Evolutionary conservation across 345 rosid genomes (phyloP), one percentile per base, ranked within the genome.

Genomic region (Gossypium mustelinum): DNA sequence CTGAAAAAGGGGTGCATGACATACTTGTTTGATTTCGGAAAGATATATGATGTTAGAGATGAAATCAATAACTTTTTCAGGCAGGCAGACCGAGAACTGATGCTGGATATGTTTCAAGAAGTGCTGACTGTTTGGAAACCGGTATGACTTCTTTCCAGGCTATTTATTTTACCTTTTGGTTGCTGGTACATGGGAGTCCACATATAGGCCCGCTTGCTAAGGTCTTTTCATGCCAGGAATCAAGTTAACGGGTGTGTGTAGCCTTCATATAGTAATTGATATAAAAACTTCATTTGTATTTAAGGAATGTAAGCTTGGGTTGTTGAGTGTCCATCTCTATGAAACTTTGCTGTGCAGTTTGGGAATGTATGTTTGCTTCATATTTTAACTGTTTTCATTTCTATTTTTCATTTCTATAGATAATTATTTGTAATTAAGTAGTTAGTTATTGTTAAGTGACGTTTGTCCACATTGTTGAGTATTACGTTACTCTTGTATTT

Each of bases 91-190:
- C 78, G 94, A 51, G 97, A 90, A 27, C 79, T 94, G 83, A 87
- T 87, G 91, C 80, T 88, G 66, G 97, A 94, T 78, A 90, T 94
- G 94, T 94, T 94, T 70, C 95, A 92, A 73, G 97, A 92, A 80
- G 91, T 92, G 68, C 91, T 94, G 47, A 78, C 90, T 0, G 91
- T 83, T 17, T 89, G 97, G 97, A 92, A 87, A 82, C 97, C 90
- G 0, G 67, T 86, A 11, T 94, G 75, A 79, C 43, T 61, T 9
- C 22, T 5, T 12, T 16, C 59, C 0, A 8, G 18, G 27, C 11
- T 13, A 7, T 22, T 11, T 11, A 8, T n/a, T 22, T 24, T 17
- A 13, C 34, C 14, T 63, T 59, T 65, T 16, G 3, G 18, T 7
- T 74, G 16, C 27, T 54, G 41, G 63, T 54, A 20, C n/a, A 51